Base-by-base conservation (phyloP, 179 eudicot species). In the Gypsophila paniculata region DNA sequence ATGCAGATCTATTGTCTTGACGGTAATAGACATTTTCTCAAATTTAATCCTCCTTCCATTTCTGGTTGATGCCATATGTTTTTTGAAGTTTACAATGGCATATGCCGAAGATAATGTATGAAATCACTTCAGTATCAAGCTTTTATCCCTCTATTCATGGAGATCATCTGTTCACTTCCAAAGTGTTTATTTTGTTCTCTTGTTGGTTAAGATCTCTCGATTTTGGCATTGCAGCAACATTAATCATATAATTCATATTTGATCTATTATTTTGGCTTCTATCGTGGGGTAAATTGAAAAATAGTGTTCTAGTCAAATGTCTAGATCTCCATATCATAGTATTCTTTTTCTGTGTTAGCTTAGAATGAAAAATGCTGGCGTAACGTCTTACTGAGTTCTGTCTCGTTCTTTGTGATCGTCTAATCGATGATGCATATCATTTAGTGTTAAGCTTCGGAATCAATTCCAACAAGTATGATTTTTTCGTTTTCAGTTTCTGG, bases 401-500 rank as follows among this genome's bases (percentile, higher is more conserved):
- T 6, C n/a, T 60, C 14, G 18, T 13, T 60, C 49, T 34, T 15
- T 18, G 36, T 62, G 48, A 25, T n/a, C 8, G 23, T 34, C 48
- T n/a, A n/a, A 36, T 34, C 5, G 13, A 36, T 38, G 67, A n/a
- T 34, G 6, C 8, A 59, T 4, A 59, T 7, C 39, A 34, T 62
- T 3, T 14, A 32, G 12, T 6, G 15, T 25, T 19, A n/a, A 65
- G 72, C 66, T 9, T 74, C 25, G 9, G 49, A 19, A 36, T 34
- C 15, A 64, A 12, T 53, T 63, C 32, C 69, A 34, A 22, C 46
- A 11, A 22, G 22, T 71, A 26, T 54, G 42, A 10, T 77, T 65
- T 61, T 54, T 15, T 73, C n/a, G n/a, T 44, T 19, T 80, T 25
- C 81, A 90, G 96, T 89, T 57, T 92, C 96, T 58, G 98, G 98